Base-by-base conservation (phyloP, 2,329 filamentous ascomycete genomes). In the Aciculosporium take region DNA sequence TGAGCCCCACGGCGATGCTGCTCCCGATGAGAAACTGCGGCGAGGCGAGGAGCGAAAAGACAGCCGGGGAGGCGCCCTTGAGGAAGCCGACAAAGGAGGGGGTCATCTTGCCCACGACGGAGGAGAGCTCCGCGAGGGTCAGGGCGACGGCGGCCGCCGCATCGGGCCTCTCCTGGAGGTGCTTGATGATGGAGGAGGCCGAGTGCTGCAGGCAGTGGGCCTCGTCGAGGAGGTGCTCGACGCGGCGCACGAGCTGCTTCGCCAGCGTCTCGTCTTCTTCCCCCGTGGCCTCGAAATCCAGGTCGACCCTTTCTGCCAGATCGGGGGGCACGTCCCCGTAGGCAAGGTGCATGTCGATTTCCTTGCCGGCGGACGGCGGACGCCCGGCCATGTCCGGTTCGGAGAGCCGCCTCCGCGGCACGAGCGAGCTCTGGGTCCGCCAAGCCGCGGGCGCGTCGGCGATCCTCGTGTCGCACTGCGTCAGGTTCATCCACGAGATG, bases 1-100 rank as follows among this genome's bases (percentile, higher is more conserved):
- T 96, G n/a, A 94, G 80, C 12, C 91, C 91, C 0, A 94, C 79
- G 1, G 84, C 85, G 12, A 94, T 78, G 33, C 88, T 84, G 1
- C 84, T 86, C 4, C 87, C 87, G 52, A 98, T 94, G 48, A 95
- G 74, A 57, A 98, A 98, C 55, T 98, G 86, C 1, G 91, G 91
- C 43, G 82, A 88, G 0, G 85, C 79, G 3, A 98, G 74, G 18
- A 98, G 72, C 0, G 81, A 84, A 51, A 94, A 89, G 17, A 94
- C 79, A 7, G 84, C 81, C 0, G 91, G 91, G 29, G 87, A 89
- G 17, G 79, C 79, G 30, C 76, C 72, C 61, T 94, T 93, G 54
- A 96, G 65, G 1, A 81, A 67, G 9, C 72, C 66, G 6, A 98
- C 65, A 17, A 89, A 84, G 1, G 78, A 75, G 0, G 91, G 91